A percentile compares a stretch with the other conserved stretches of the same genome.
Conservation (phyloP, 2,329 filamentous ascomycete genomes). For the Tothia fuscella region DNA sequence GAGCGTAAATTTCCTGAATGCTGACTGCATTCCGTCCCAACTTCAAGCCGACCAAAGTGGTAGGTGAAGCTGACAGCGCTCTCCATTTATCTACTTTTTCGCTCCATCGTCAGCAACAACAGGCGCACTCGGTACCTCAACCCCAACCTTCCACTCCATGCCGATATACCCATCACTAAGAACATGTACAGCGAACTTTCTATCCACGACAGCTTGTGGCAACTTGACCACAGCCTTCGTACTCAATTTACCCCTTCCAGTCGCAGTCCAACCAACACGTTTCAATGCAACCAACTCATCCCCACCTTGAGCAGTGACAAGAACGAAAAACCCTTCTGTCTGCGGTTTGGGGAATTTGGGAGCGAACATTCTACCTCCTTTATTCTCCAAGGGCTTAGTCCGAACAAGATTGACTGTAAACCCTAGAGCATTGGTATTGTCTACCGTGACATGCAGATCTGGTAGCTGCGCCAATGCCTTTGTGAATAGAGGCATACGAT, state of each 20-base stretch:
- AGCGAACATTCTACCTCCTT: conserved; percentile 58
- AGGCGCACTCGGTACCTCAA: conserved; percentile 37
- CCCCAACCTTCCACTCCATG: conserved; percentile 48
- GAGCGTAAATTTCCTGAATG: too few species aligned
- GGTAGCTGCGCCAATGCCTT: conserved; percentile 58
- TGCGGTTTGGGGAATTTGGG: conserved; percentile 90
- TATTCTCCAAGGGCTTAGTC: conserved; percentile 41
- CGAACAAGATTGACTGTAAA: conserved; percentile 54
- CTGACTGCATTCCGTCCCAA: too few species aligned
- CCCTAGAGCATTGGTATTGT: conserved; percentile 48
- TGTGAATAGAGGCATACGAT: conserved; percentile 37
- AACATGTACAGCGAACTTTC: conserved; percentile 61
- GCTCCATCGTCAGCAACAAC: not conserved
- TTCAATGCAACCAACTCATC: conserved; percentile 82
- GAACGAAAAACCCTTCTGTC: conserved; percentile 82
- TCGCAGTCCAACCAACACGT: conserved; percentile 60
- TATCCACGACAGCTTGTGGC: conserved; percentile 39
- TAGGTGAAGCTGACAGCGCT: too few species aligned
- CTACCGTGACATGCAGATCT: conserved; percentile 50
- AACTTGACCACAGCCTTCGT: conserved; percentile 50
- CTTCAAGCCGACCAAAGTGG: too few species aligned
- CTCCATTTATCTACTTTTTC: too few species aligned
- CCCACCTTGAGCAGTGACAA: conserved; percentile 53
- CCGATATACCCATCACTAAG: conserved; percentile 82
- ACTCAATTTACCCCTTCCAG: conserved; percentile 29